These are phyloP conservation scores for Paracoccidioides brasiliensis DNA, from an alignment of 2,329 filamentous ascomycete species.

Conservation along the genomic window DNA sequence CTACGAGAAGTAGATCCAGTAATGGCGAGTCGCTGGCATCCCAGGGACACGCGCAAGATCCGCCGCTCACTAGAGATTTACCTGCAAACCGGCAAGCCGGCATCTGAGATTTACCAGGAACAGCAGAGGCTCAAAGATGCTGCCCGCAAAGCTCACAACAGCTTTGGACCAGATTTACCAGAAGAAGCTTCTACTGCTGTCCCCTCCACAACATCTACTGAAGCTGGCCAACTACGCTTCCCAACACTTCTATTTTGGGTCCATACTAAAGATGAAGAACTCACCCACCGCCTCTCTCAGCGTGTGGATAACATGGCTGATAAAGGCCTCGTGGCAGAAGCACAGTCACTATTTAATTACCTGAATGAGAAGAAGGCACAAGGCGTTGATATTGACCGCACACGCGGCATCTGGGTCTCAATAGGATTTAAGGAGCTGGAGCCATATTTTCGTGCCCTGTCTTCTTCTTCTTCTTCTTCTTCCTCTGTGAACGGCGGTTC, in stretches of 20 bases:
- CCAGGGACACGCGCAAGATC: slow-evolving; percentile 83
- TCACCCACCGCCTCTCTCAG: slow-evolving; percentile 58
- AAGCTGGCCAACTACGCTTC: slow-evolving; percentile 33
- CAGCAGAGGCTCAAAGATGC: slow-evolving; percentile 39
- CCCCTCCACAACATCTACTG: not conserved
- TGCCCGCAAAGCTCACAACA: not conserved
- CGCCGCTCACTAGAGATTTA: slow-evolving; percentile 81
- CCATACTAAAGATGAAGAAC: slow-evolving; percentile 54
- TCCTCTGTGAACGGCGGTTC: not conserved
- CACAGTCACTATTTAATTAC: slow-evolving; percentile 40
- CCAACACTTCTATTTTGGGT: slow-evolving; percentile 73
- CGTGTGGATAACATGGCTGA: slow-evolving; percentile 77
- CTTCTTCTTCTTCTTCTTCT: not conserved
- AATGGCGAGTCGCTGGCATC: slow-evolving; percentile 90
- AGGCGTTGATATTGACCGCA: slow-evolving; percentile 52
- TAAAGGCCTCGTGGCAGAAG: slow-evolving; percentile 50
- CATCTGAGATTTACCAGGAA: slow-evolving; percentile 76
- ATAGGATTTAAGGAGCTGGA: slow-evolving; percentile 93
- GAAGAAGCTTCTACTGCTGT: slow-evolving; percentile 11
- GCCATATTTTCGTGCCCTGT: slow-evolving; percentile 47
- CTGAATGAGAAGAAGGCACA: slow-evolving; percentile 31
- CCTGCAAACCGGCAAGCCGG: slow-evolving; percentile 63
- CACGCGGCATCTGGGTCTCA: slow-evolving; percentile 84
- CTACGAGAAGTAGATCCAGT: slow-evolving; percentile 70
- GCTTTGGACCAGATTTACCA: not conserved